Percentiles rank a stretch among this genome's conserved stretches.
phyloP scores from a whole-genome alignment of 1,139 yeast genomes.

The Pichia sp. region DNA sequence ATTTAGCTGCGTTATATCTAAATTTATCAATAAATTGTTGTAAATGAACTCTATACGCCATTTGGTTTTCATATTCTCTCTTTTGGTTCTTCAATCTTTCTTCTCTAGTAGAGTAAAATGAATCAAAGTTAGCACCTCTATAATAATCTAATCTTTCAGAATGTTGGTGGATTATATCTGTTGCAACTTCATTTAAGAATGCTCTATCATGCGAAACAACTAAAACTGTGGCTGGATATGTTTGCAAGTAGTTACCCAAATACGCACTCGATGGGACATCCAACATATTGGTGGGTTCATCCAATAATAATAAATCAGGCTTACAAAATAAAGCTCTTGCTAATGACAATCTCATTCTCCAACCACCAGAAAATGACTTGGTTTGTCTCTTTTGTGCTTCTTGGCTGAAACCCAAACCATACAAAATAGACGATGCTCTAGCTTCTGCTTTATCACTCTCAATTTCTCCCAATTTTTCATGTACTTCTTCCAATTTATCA shows the following conservation, averaged over 20 bases:
- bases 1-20: conserved; percentile 94
- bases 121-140: conserved; percentile 89
- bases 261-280: conserved; percentile 98
- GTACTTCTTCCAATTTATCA: conserved; percentile 66
- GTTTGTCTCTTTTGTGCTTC: conserved; percentile 81
- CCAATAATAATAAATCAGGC: conserved; percentile 85
- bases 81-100: conserved; percentile 90
- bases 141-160: conserved; percentile 94
- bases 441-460: conserved; percentile 98
- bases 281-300: conserved; percentile 99
- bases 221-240: conserved; percentile 85
- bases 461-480: conserved; percentile 79
- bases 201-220: conserved; percentile 98
- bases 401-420: conserved; percentile 86
- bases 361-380: conserved; percentile 96
- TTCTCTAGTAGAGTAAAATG: conserved; percentile 88
- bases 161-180: conserved; percentile 96
- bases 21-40: conserved; percentile 93
- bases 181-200: conserved; percentile 93
- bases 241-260: conserved; percentile 80
- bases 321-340: conserved; percentile 97
- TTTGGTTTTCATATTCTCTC: conserved; percentile 93
- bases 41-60: conserved; percentile 90
- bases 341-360: conserved; percentile 99
- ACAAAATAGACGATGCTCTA: conserved; percentile 91